Base-by-base conservation (phyloP, 208 protist species). In the Phytomonas sp. region DNA sequence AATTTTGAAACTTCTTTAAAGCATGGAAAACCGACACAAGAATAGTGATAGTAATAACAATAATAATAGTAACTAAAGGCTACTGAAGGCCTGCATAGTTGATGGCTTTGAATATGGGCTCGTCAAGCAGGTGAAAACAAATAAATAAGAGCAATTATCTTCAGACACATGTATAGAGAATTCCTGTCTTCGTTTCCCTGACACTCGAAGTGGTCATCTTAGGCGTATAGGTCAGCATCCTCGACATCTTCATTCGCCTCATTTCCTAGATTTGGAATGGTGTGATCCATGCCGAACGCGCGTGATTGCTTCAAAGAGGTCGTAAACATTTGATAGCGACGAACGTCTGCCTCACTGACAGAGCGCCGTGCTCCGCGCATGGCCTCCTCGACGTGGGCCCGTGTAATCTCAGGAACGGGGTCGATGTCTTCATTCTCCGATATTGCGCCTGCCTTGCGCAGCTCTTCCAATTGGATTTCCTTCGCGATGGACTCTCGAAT, bases 241-340 rank as follows among this genome's bases (percentile, higher is more conserved):
- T 85, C 72, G 60, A 33, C 65, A 43, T 65, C 72, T 26, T 63
- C 59, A 11, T 68, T 67, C 53, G 78, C 76, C 68, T 83, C 75
- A 28, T 36, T 76, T 34, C 75, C 73, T 1, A 74, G 76, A 1
- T 36, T 69, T 13, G 65, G 62, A 13, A 59, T 46, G 26, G 46
- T 43, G 60, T 70, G 71, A 34, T 67, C 72, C 60, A 62, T 72
- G 66, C 88, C 87, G 72, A 97, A 91, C 15, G 69, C 80, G 63
- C 88, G 70, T 13, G 81, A 76, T 75, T 94, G 83, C 72, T 94
- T 85, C 63, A 97, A 77, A 2, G 85, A 88, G 8, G 85, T 88
- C 67, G 85, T 85, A 84, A 98, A 98, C 76, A 96, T 86, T 66
- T 98, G 91, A 75, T 98, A 98, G 36, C 85, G 87, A 32, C 83